phyloP scores from a whole-genome alignment of 495 filamentous ascomycete genomes.

The Elaphomyces granulatus region DNA sequence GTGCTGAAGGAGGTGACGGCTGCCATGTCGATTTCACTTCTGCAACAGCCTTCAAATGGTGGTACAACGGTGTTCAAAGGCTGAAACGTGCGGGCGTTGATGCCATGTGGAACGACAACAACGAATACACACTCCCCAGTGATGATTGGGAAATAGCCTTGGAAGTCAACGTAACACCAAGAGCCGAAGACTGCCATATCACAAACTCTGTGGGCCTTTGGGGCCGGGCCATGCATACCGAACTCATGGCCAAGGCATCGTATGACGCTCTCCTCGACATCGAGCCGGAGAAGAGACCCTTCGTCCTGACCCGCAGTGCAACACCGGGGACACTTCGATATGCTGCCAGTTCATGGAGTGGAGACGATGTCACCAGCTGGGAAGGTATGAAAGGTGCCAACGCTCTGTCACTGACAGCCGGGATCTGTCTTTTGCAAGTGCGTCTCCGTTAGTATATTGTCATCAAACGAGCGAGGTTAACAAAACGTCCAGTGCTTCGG shows the following conservation, averaged over 20 bases:
- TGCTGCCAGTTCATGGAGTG: conserved; percentile 51
- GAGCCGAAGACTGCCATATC: conserved; percentile 8
- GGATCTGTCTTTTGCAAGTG: conserved; percentile 43
- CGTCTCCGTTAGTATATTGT: too few species aligned
- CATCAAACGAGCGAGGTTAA: too few species aligned
- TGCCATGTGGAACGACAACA: conserved; percentile 66
- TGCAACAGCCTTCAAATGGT: conserved; percentile 47
- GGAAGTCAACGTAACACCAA: conserved; percentile 16
- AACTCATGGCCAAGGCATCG: conserved; percentile 50
- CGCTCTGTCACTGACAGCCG: conserved; percentile 48
- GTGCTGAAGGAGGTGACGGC: conserved; percentile 51
- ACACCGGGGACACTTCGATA: conserved; percentile 55
- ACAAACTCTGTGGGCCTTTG: conserved; percentile 39
- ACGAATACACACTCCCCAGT: conserved; percentile 52
- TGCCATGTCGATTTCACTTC: conserved; percentile 59
- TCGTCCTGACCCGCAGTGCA: conserved; percentile 52
- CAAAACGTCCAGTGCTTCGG: conserved; percentile 51
- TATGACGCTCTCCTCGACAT: conserved; percentile 45
- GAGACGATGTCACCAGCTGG: conserved; percentile 53
- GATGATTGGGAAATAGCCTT: conserved; percentile 49
- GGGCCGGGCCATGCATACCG: conserved; percentile 49
- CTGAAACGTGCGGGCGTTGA: conserved; percentile 49
- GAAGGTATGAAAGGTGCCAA: conserved; percentile 53
- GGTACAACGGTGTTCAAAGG: conserved; percentile 47
- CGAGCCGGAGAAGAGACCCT: conserved; percentile 41